Percentiles rank a stretch among this genome's conserved stretches.
Conservation (phyloP, 768 basidiomycete genomes). For the Mycena rosella region DNA sequence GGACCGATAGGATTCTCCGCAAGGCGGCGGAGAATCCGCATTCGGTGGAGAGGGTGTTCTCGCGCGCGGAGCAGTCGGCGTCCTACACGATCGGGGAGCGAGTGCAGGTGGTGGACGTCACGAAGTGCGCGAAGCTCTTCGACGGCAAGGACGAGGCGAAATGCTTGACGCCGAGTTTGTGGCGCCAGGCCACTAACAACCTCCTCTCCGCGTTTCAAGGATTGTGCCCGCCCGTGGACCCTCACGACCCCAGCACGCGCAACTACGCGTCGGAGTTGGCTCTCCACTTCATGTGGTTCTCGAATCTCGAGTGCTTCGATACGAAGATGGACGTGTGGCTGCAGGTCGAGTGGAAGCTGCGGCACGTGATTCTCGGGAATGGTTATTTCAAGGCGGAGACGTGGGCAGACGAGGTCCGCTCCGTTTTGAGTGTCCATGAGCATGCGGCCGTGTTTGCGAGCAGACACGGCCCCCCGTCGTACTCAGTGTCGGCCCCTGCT, state of each 20-base stretch:
- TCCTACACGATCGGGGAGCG: not conserved
- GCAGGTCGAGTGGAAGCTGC: not conserved
- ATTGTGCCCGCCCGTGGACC: not conserved
- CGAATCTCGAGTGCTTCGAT: not conserved
- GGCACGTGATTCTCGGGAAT: not conserved
- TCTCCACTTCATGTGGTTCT: not conserved
- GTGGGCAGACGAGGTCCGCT: not conserved
- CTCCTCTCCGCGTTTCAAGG: not conserved
- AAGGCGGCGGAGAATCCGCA: not conserved
- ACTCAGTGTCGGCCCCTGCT: not conserved
- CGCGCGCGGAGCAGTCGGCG: not conserved
- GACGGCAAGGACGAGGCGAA: not conserved
- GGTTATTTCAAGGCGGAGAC: not conserved
- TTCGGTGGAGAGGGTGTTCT: not conserved
- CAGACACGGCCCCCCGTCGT: too few relatives aligned
- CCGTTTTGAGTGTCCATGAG: not conserved
- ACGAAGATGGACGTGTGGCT: not conserved
- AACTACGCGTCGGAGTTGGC: not conserved
- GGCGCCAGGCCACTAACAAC: not conserved
- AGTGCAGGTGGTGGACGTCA: constrained; percentile 7
- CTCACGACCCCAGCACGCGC: not conserved
- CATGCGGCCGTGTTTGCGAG: too few relatives aligned
- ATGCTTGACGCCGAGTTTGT: not conserved
- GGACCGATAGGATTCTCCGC: not conserved
- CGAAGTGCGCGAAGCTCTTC: not conserved